A percentile compares a stretch with the other conserved stretches of the same genome.
phyloP scores from a whole-genome alignment of 2,329 filamentous ascomycete species.

The Colletotrichum theobromicola region DNA sequence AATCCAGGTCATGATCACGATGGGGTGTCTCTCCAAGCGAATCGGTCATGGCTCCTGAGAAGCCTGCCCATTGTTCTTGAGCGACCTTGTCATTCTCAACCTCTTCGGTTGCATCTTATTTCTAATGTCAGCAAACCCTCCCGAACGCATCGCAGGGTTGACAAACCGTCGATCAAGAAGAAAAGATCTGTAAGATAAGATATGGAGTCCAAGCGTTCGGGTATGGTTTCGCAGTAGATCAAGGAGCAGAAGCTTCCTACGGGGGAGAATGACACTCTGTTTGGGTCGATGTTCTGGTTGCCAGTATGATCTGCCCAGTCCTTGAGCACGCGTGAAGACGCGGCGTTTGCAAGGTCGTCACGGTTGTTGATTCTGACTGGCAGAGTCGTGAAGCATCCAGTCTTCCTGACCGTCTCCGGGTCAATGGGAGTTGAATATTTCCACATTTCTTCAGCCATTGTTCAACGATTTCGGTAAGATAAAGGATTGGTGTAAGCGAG shows the following conservation, averaged over 20 bases:
- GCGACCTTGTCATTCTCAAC: background rate
- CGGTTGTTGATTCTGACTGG: background rate
- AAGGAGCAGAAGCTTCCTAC: background rate
- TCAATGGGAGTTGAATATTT: background rate
- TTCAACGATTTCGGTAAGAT: background rate
- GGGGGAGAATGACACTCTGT: background rate
- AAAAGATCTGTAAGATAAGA: background rate
- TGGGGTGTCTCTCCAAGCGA: background rate
- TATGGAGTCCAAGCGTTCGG: background rate
- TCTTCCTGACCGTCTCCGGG: background rate
- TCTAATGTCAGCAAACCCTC: background rate
- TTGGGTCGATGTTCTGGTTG: background rate
- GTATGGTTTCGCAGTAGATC: background rate
- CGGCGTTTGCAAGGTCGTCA: background rate
- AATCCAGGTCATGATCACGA: background rate
- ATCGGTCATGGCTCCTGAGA: background rate
- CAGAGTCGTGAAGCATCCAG: background rate
- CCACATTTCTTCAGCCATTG: background rate
- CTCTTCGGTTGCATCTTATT: background rate
- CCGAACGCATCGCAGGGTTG: background rate
- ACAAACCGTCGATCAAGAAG: background rate
- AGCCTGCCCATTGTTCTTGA: background rate
- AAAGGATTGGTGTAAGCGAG: too few species aligned
- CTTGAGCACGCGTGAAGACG: background rate
- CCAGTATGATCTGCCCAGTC: background rate